Evolutionary conservation across 345 rosid species (phyloP).

Genomic region (Geranium rotundifolium): DNA sequence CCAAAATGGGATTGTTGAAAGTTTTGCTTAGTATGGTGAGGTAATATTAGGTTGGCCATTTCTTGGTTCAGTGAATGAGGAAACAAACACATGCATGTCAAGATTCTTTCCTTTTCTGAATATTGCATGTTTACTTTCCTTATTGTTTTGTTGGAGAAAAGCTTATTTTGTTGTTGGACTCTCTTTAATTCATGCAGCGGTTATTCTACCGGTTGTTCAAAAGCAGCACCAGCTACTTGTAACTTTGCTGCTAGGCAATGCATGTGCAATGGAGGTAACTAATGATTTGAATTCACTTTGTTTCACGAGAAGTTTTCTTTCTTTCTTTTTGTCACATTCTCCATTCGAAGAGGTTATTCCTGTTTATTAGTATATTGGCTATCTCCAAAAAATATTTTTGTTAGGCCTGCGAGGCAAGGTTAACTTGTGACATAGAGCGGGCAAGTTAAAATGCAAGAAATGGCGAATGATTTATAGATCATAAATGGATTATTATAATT

Average conservation of each 20-base stretch:
- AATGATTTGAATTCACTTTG: background rate
- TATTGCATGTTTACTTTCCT: background rate
- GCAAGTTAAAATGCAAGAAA: too few species aligned
- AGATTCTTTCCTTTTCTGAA: background rate
- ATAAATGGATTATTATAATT: too few species aligned
- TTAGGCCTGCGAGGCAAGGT: too few species aligned
- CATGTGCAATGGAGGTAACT: constrained; percentile 16
- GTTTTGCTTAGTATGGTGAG: background rate
- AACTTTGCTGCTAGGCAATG: constrained; percentile 16
- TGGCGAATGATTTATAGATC: too few species aligned
- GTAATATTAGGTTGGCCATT: background rate
- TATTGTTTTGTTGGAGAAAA: background rate
- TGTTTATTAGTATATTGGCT: too few species aligned
- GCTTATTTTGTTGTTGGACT: background rate
- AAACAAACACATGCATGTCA: background rate
- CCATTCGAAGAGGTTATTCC: background rate
- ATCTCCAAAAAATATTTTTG: too few species aligned
- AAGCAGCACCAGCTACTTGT: constrained; percentile 17
- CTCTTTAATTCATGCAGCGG: constrained; percentile 2
- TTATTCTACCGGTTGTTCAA: constrained; percentile 16
- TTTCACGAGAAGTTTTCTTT: too few species aligned
- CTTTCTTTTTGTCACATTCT: background rate
- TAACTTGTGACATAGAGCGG: too few species aligned
- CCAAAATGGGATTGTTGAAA: background rate
- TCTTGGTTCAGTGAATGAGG: background rate